Evolutionary conservation across 805 yeast species (phyloP).

Genomic region (Yueomyces sp.): DNA sequence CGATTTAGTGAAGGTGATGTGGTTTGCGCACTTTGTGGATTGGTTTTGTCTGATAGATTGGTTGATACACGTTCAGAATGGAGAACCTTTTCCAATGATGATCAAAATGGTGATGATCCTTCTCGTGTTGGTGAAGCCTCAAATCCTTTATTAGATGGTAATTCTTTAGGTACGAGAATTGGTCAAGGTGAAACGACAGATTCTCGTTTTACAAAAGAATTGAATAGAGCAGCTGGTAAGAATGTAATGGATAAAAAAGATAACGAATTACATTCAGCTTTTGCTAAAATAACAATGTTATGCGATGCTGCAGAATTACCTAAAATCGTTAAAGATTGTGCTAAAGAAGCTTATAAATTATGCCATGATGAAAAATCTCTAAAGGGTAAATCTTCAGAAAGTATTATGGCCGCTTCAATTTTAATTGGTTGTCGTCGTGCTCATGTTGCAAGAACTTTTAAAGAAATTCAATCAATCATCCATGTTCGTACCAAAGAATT

Average conservation of each 20-base stretch:
- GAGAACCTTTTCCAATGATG: constrained; percentile 97
- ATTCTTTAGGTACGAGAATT: constrained; percentile 84
- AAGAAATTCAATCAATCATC: constrained; percentile 91
- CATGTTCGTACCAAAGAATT: constrained; percentile 90
- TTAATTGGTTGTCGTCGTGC: constrained; percentile 91
- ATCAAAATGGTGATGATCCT: constrained; percentile 96
- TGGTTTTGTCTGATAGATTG: constrained; percentile 80
- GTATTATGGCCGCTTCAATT: constrained; percentile 93
- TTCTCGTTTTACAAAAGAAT: constrained; percentile 73
- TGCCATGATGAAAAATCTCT: constrained; percentile 78
- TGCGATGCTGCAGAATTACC: constrained; percentile 95
- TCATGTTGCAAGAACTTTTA: constrained; percentile 84
- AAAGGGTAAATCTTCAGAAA: constrained; percentile 84
- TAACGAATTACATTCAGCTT: constrained; percentile 77
- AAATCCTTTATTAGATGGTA: constrained; percentile 82
- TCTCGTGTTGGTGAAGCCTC: constrained; percentile 98
- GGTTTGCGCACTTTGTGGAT: constrained; percentile 95
- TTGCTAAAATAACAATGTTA: constrained; percentile 82
- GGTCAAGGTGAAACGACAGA: constrained; percentile 82
- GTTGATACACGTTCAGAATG: constrained; percentile 96
- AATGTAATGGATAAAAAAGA: constrained; percentile 80
- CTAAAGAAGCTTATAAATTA: constrained; percentile 87
- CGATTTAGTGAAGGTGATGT: constrained; percentile 95
- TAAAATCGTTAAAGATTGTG: constrained; percentile 91
- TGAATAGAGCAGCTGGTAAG: constrained; percentile 79